Evolutionary conservation across 768 basidiomycete genomes (phyloP), one percentile per base, ranked within the genome.

Genomic region (Phlebiopsis gigantea): DNA sequence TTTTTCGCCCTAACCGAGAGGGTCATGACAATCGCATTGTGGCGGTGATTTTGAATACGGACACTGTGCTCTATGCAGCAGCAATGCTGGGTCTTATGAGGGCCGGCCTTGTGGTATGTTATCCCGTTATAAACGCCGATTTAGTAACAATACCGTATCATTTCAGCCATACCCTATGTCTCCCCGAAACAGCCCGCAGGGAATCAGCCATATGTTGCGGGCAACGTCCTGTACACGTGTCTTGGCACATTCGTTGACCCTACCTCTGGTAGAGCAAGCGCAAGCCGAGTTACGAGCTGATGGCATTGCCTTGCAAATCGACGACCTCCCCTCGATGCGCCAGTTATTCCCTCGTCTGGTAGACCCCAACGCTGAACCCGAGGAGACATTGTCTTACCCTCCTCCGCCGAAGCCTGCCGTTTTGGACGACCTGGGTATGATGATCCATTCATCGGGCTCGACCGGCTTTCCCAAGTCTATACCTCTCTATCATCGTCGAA

Each of bases 161-260:
- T n/a, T 41, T 5, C 39, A 60, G 59, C 71, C 72, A 9, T 56
- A 50, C 31, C 39, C 58, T 9, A 59, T 59, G 24, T 59, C 58
- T 1, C 58, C 58, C 1, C 53, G 54, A 19, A 75, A 74, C 56
- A 71, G 72, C 5, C 47, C 69, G 0, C 54, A 71, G 2, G 75
- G 73, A 4, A 63, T 77, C 2, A 51, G 65, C 9, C 58, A 72
- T 34, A 63, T 76, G 52, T 57, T 81, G 48, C 67, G 63, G 44
- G 68, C 74, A 53, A 69, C 73, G 1, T 67, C 67, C 19, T 78
- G 73, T 44, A 72, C 68, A 55, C 70, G 73, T 47, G 31, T 79
- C 24, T 64, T 80, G 7, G 74, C 77, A 0, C 61, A 63, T 14
- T 55, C 65, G 14, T 70, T 69, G 0, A 61, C 76, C 0, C 43